Conservation (phyloP, 805 yeast species). For the Sungouiozyma intestinalis region DNA sequence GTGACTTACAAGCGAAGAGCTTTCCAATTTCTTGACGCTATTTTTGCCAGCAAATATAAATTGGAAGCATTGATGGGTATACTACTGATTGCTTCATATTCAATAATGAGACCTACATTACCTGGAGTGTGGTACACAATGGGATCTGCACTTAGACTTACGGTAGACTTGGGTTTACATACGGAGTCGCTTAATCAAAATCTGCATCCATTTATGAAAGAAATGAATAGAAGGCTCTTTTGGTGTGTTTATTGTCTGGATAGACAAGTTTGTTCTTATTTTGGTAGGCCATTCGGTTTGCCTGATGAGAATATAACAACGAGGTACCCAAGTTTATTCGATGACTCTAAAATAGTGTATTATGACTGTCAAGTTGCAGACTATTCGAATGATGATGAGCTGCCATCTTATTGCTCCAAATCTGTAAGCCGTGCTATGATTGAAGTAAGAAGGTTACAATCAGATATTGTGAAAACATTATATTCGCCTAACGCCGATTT, state of each 20-base stretch:
- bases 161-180: slow-evolving; percentile 80
- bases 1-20: slow-evolving; percentile 66
- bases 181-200: slow-evolving; percentile 40
- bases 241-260: slow-evolving; percentile 89
- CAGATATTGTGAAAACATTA: slow-evolving; percentile 60
- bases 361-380: slow-evolving; percentile 30
- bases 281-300: slow-evolving; percentile 82
- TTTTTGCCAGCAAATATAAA: slow-evolving; percentile 47
- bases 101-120: slow-evolving; percentile 78
- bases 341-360: slow-evolving; percentile 52
- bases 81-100: slow-evolving; percentile 54
- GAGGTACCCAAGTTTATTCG: slow-evolving; percentile 61
- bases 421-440: slow-evolving; percentile 57
- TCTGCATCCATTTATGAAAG: slow-evolving; percentile 47
- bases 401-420: slow-evolving; percentile 51
- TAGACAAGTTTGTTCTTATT: slow-evolving; percentile 73
- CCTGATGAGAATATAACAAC: slow-evolving; percentile 72
- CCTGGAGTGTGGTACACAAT: slow-evolving; percentile 91
- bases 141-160: slow-evolving; percentile 68
- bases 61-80: slow-evolving; percentile 68
- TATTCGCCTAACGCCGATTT: slow-evolving; percentile 59
- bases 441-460: slow-evolving; percentile 61
- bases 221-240: slow-evolving; percentile 63
- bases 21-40: slow-evolving; percentile 43
- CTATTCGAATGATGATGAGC: slow-evolving; percentile 28